Evolutionary conservation across 2,329 filamentous ascomycete species (phyloP).

Genomic region (Tolypocladium guangdongense): DNA sequence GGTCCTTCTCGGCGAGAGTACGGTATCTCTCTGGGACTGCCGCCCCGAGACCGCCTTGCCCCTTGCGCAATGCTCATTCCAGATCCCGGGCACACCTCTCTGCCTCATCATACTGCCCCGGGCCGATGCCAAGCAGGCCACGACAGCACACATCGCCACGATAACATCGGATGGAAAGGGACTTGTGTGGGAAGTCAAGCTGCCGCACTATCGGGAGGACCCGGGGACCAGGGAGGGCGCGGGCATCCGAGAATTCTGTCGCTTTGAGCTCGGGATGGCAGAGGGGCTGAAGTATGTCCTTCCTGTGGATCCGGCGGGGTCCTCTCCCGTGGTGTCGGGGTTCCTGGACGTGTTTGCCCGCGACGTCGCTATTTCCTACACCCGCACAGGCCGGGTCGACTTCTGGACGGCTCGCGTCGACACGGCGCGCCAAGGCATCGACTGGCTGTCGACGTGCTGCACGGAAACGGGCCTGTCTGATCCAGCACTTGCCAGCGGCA

Average conservation of each 20-base stretch:
- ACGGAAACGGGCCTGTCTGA: conserved; percentile 67
- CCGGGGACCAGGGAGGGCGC: conserved; percentile 11
- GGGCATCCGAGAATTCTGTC: conserved; percentile 53
- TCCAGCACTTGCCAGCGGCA: conserved; percentile 72
- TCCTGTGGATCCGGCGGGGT: conserved; percentile 78
- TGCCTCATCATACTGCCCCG: conserved; percentile 68
- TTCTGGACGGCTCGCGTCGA: conserved; percentile 80
- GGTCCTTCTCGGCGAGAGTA: conserved; percentile 64
- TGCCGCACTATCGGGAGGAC: conserved; percentile 38
- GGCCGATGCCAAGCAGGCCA: conserved; percentile 42
- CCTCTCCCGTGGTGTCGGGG: conserved; percentile 57
- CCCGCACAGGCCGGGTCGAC: conserved; percentile 58
- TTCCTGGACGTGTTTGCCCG: conserved; percentile 80
- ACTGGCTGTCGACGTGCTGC: conserved; percentile 74
- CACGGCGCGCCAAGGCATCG: conserved; percentile 44
- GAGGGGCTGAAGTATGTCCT: conserved; percentile 57
- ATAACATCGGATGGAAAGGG: conserved; percentile 70
- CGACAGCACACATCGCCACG: conserved; percentile 64
- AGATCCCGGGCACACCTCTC: conserved; percentile 58
- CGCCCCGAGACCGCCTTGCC: conserved; percentile 45
- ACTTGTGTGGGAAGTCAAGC: conserved; percentile 66
- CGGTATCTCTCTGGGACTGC: conserved; percentile 72
- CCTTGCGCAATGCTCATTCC: conserved; percentile 40
- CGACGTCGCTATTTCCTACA: conserved; percentile 81
- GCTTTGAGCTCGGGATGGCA: conserved; percentile 52